Conservation (phyloP, 2,329 filamentous ascomycete species). For the Fusarium brevicatenulatum region DNA sequence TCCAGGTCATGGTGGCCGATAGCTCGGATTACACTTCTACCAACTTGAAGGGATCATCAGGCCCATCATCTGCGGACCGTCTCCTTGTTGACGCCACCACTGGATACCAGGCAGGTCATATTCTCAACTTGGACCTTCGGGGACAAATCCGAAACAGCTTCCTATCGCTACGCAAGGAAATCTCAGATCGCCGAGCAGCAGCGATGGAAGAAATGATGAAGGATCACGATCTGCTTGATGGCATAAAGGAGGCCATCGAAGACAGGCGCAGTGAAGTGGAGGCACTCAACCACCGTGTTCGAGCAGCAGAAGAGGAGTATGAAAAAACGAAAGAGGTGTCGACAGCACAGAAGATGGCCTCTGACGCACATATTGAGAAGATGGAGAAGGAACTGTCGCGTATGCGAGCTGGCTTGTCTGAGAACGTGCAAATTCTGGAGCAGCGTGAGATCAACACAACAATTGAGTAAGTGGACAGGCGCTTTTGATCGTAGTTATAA, state of each 20-base stretch:
- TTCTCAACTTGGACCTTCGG: constrained; percentile 88
- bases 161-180: constrained; percentile 82
- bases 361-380: constrained; percentile 95
- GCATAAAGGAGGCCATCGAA: constrained; percentile 95
- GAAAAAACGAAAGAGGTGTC: constrained; percentile 91
- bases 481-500: not conserved
- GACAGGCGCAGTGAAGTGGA: constrained; percentile 95
- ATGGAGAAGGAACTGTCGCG: constrained; percentile 98
- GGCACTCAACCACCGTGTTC: constrained; percentile 86
- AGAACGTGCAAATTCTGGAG: constrained; percentile 91
- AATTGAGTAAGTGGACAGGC: constrained; percentile 77
- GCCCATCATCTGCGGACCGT: constrained; percentile 69
- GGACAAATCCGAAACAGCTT: constrained; percentile 84
- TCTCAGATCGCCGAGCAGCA: constrained; percentile 85
- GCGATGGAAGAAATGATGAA: constrained; percentile 93
- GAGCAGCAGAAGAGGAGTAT: constrained; percentile 91
- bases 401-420: constrained; percentile 84
- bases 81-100: constrained; percentile 83
- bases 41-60: constrained; percentile 58
- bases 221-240: constrained; percentile 91
- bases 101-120: constrained; percentile 89
- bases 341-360: constrained; percentile 85
- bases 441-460: constrained; percentile 96
- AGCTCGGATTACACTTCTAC: constrained; percentile 79
- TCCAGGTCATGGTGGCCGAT: constrained; percentile 83